phyloP scores from a whole-genome alignment of 495 filamentous ascomycete genomes.

The Penicillium riverlandense region DNA sequence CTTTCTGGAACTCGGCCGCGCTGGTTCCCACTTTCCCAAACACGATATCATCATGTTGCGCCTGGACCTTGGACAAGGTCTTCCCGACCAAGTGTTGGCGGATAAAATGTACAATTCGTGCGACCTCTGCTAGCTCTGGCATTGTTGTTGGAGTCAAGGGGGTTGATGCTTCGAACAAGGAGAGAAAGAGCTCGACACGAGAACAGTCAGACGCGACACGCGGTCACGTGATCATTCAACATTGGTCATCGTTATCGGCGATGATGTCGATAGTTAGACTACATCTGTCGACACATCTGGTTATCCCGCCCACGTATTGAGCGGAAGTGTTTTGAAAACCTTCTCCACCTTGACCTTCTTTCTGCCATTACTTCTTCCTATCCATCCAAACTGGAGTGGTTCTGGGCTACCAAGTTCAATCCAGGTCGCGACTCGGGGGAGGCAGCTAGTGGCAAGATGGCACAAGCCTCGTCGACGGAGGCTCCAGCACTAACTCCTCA shows the following conservation, averaged over 20 bases:
- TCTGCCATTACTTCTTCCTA: neutral
- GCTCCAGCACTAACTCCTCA: slow-evolving; percentile 69
- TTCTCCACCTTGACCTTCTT: neutral
- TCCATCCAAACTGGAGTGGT: slow-evolving; percentile 34
- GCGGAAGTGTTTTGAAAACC: neutral
- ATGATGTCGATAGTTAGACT: too few species aligned
- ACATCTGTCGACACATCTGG: too few species aligned
- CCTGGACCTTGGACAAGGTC: slow-evolving; percentile 61
- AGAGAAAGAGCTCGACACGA: slow-evolving; percentile 2
- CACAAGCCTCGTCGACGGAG: slow-evolving; percentile 43
- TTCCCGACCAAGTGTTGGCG: slow-evolving; percentile 75
- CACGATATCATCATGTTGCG: slow-evolving; percentile 70
- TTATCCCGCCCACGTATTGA: too few species aligned
- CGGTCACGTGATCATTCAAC: slow-evolving; percentile 12
- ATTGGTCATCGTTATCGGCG: neutral
- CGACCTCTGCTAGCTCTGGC: slow-evolving; percentile 83
- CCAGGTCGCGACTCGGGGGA: slow-evolving; percentile 12
- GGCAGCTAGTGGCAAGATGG: slow-evolving; percentile 43
- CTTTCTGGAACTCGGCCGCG: slow-evolving; percentile 60
- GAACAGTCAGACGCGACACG: slow-evolving; percentile 10
- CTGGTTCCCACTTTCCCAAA: slow-evolving; percentile 85
- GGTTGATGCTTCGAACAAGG: neutral
- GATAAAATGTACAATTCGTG: slow-evolving; percentile 78
- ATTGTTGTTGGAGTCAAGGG: slow-evolving; percentile 29
- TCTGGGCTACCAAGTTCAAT: slow-evolving; percentile 25